Evolutionary conservation across 2,329 filamentous ascomycete species (phyloP).

Genomic region (Monosporascus sp.): DNA sequence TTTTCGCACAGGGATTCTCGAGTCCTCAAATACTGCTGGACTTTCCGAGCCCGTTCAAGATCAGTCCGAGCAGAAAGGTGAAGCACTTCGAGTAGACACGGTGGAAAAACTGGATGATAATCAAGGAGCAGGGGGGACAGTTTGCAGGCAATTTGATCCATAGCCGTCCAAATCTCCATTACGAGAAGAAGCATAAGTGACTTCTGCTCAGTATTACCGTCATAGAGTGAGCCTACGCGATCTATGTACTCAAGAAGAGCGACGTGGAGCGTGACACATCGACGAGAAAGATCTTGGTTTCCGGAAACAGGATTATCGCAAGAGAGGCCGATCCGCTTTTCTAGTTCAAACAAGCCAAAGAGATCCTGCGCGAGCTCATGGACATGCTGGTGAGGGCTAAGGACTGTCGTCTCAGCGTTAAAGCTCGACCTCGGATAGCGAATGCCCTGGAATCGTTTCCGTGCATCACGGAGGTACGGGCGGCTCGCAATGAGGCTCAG

Average conservation of each 20-base stretch:
- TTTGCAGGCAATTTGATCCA: constrained; percentile 42
- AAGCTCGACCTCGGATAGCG: not conserved
- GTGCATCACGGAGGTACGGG: constrained; percentile 20
- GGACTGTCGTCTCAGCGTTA: not conserved
- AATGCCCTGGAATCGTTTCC: constrained; percentile 2
- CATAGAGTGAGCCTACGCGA: constrained; percentile 30
- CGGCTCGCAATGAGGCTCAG: constrained; percentile 35
- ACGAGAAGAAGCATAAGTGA: constrained; percentile 46
- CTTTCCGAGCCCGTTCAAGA: constrained; percentile 40
- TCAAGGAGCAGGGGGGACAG: constrained; percentile 41
- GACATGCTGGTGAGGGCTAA: constrained; percentile 5
- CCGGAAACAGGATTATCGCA: not conserved
- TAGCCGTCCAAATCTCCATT: constrained; percentile 50
- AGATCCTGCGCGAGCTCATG: constrained; percentile 6
- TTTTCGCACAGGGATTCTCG: constrained; percentile 24
- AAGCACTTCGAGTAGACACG: constrained; percentile 46
- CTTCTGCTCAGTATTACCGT: constrained; percentile 39
- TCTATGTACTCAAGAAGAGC: constrained; percentile 31
- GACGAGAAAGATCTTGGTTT: not conserved
- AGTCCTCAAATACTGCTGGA: constrained; percentile 42
- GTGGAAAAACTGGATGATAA: constrained; percentile 46
- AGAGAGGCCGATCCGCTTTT: constrained; percentile 2
- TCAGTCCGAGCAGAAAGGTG: constrained; percentile 40
- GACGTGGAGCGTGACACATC: constrained; percentile 19
- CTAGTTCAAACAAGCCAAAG: constrained; percentile 10